Conservation (phyloP, 2,329 filamentous ascomycete genomes). For the Echinosphaeria canescens region DNA sequence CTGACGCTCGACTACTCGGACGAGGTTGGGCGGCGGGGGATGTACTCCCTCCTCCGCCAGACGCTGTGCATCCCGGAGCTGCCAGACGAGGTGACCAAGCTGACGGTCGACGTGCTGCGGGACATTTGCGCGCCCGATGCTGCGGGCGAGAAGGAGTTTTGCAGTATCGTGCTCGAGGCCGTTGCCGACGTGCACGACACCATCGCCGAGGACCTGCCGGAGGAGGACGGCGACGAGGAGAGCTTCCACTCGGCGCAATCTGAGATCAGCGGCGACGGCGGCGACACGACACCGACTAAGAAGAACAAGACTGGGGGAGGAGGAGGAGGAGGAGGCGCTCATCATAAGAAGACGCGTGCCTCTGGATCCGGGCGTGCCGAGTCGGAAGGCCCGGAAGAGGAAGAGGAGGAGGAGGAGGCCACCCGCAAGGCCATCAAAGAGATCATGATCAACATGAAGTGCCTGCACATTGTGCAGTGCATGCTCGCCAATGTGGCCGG, state of each 20-base stretch:
- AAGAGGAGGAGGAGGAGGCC: slow-evolving; percentile 48
- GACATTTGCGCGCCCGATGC: slow-evolving; percentile 59
- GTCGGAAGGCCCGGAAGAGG: slow-evolving; percentile 34
- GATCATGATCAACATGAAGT: slow-evolving; percentile 97
- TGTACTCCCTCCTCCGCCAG: slow-evolving; percentile 81
- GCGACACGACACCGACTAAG: slow-evolving; percentile 31
- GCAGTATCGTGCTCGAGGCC: slow-evolving; percentile 71
- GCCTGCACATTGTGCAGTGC: slow-evolving; percentile 89
- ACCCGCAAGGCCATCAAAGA: slow-evolving; percentile 64
- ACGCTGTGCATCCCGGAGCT: slow-evolving; percentile 69
- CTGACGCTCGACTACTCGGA: slow-evolving; percentile 93
- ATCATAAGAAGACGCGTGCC: too few species aligned
- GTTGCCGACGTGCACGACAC: slow-evolving; percentile 95
- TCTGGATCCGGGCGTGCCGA: too few species aligned
- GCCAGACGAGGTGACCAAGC: slow-evolving; percentile 80
- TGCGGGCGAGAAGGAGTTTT: slow-evolving; percentile 64
- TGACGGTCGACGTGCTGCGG: slow-evolving; percentile 62
- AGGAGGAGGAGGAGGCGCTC: slow-evolving; percentile 48
- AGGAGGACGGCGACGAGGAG: slow-evolving; percentile 42
- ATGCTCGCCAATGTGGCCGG: slow-evolving; percentile 89
- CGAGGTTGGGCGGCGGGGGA: slow-evolving; percentile 83
- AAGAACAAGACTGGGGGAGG: slow-evolving; percentile 14
- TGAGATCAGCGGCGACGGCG: slow-evolving; percentile 53
- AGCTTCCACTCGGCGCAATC: slow-evolving; percentile 91
- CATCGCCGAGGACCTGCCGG: slow-evolving; percentile 48